These are phyloP conservation scores for Blastobotrys proliferans DNA, from an alignment of 1,139 yeast species.

Conservation along the genomic window DNA sequence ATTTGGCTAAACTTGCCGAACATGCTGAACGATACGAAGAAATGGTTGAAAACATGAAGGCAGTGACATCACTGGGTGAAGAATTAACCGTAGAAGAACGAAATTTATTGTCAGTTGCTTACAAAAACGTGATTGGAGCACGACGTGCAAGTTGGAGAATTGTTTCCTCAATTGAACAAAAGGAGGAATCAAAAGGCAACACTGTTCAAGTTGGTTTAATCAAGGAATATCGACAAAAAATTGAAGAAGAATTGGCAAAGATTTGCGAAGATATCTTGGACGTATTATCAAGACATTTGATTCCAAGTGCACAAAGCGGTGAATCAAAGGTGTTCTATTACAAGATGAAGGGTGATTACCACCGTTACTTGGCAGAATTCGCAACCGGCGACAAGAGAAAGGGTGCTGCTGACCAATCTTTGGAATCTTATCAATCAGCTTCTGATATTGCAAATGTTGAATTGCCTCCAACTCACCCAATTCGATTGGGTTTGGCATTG, in stretches of 20 bases:
- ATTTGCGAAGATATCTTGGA: conserved; percentile 91
- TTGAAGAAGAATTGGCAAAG: conserved; percentile 87
- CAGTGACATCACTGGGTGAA: conserved; percentile 93
- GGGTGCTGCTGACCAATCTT: conserved; percentile 86
- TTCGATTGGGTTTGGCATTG: conserved; percentile 95
- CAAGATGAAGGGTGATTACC: conserved; percentile 99
- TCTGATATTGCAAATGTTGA: conserved; percentile 96
- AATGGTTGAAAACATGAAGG: conserved; percentile 92
- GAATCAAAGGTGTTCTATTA: conserved; percentile 97
- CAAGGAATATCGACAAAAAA: conserved; percentile 91
- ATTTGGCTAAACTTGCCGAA: conserved; percentile 98
- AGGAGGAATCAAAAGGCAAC: conserved; percentile 95
- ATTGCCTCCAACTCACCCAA: conserved; percentile 98
- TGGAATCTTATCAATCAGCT: conserved; percentile 93
- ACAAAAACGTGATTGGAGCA: conserved; percentile 97
- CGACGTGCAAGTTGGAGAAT: conserved; percentile 99
- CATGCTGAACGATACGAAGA: conserved; percentile 99
- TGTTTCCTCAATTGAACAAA: conserved; percentile 95
- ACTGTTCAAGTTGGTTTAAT: conserved; percentile 83
- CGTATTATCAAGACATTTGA: conserved; percentile 83
- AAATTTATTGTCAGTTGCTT: conserved; percentile 93
- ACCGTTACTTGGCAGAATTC: conserved; percentile 97
- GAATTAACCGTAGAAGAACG: conserved; percentile 97
- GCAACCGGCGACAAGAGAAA: conserved; percentile 88
- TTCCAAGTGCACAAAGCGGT: conserved; percentile 91